These are phyloP conservation scores for Bertia moriformis DNA, from an alignment of 2,329 filamentous ascomycete genomes.

Conservation along the genomic window DNA sequence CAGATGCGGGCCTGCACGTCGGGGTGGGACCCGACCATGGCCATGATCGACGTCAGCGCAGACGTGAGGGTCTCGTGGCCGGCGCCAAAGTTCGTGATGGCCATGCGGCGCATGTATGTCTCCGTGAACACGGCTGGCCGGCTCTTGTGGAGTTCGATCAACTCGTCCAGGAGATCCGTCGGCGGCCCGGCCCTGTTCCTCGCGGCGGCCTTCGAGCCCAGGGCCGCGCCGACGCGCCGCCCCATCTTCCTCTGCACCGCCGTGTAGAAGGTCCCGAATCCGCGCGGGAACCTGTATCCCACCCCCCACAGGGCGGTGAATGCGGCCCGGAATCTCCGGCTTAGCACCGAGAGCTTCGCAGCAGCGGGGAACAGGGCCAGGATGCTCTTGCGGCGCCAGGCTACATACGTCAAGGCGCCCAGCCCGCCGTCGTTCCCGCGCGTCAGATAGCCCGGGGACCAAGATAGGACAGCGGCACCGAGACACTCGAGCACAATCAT, in stretches of 20 bases:
- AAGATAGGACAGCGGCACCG: constrained; percentile 31
- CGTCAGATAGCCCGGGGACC: constrained; percentile 32
- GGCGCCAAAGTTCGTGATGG: constrained; percentile 38
- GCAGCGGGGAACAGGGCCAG: constrained; percentile 31
- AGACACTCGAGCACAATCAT: constrained; percentile 36
- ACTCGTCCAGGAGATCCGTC: constrained; percentile 27
- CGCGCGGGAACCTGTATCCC: constrained; percentile 24
- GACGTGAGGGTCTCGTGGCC: constrained; percentile 39
- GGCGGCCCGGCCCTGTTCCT: constrained; percentile 7
- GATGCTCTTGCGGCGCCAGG: constrained; percentile 35
- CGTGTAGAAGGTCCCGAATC: constrained; percentile 32
- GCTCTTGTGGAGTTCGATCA: constrained; percentile 27
- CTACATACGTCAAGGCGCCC: constrained; percentile 29
- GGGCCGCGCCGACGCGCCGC: constrained; percentile 7
- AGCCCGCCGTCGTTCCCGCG: constrained; percentile 28
- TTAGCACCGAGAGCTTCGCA: constrained; percentile 21
- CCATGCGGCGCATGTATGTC: constrained; percentile 32
- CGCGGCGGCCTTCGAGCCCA: too few species aligned
- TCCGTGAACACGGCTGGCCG: constrained; percentile 28
- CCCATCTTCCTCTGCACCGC: constrained; percentile 14
- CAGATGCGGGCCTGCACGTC: constrained; percentile 15
- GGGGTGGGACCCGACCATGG: constrained; percentile 26
- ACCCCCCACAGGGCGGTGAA: constrained; percentile 29
- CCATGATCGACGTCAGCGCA: constrained; percentile 30
- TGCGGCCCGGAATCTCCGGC: constrained; percentile 16